These are phyloP conservation scores for Scleroderma citrinum DNA, from an alignment of 768 basidiomycete species.

Conservation along the genomic window DNA sequence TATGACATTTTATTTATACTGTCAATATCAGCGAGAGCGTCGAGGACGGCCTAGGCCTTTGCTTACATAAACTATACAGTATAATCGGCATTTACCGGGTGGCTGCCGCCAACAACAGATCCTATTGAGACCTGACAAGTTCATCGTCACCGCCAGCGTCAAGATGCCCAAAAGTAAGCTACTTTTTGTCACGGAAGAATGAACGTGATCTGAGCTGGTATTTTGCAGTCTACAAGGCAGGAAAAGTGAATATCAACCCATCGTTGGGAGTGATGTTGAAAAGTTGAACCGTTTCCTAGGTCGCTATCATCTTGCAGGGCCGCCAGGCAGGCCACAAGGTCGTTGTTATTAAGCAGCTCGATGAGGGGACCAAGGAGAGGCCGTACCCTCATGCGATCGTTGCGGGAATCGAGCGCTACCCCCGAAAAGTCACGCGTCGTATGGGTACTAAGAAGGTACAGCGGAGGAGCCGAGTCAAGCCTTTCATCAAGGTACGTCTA, in stretches of 20 bases:
- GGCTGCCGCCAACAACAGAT: constrained; percentile 21
- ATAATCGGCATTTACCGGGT: constrained; percentile 29
- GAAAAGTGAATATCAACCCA: constrained; percentile 56
- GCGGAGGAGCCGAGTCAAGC: constrained; percentile 95
- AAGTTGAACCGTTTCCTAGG: constrained; percentile 37
- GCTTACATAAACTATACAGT: constrained; percentile 20
- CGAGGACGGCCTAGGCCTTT: constrained; percentile 7
- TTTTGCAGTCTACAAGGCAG: constrained; percentile 81
- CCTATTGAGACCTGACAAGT: constrained; percentile 5
- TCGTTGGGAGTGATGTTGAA: constrained; percentile 1
- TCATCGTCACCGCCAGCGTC: constrained; percentile 29
- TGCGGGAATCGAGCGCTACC: constrained; percentile 97
- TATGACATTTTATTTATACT: too few relatives aligned
- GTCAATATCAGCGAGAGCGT: too few relatives aligned
- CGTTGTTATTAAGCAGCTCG: constrained; percentile 95
- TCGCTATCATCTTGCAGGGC: constrained; percentile 96
- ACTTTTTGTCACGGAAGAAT: not conserved
- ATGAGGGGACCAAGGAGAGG: constrained; percentile 94
- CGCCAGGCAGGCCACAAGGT: constrained; percentile 99
- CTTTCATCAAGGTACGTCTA: constrained; percentile 90
- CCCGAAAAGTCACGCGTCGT: constrained; percentile 92
- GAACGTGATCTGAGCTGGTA: constrained; percentile 10
- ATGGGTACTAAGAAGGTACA: constrained; percentile 97
- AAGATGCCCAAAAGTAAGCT: constrained; percentile 39
- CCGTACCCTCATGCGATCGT: constrained; percentile 98